A percentile compares a stretch with the other conserved stretches of the same genome.
Conservation (phyloP, 768 basidiomycete species). For the Udeniomyces megalosporus region DNA sequence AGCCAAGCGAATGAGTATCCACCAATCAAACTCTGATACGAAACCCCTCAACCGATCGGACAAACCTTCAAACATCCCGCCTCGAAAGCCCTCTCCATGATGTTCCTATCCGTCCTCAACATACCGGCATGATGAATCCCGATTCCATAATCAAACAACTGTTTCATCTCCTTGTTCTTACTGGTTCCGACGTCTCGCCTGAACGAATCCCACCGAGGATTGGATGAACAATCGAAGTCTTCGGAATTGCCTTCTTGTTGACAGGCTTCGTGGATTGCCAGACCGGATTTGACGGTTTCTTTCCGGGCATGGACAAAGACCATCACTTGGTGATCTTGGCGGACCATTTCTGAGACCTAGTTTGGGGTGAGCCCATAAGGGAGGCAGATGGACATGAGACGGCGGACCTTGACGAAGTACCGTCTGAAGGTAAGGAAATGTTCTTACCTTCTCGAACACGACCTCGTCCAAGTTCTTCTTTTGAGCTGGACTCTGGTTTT, state of each 20-base stretch:
- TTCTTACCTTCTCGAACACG: slow-evolving; percentile 54
- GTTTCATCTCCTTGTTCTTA: slow-evolving; percentile 90
- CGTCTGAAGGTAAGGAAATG: not conserved
- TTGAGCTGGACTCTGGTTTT: slow-evolving; percentile 53
- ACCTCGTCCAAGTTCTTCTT: slow-evolving; percentile 74
- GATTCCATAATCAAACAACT: slow-evolving; percentile 77
- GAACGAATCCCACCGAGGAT: slow-evolving; percentile 61
- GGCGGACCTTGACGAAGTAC: not conserved
- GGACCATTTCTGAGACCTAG: slow-evolving; percentile 34
- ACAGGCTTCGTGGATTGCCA: slow-evolving; percentile 61
- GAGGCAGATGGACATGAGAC: not conserved
- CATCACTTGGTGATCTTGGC: slow-evolving; percentile 95
- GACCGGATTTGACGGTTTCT: slow-evolving; percentile 87
- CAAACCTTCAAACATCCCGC: slow-evolving; percentile 74
- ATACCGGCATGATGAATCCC: slow-evolving; percentile 72
- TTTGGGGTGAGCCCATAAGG: not conserved
- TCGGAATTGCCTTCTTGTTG: slow-evolving; percentile 51
- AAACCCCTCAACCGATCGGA: not conserved
- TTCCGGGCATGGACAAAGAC: slow-evolving; percentile 97
- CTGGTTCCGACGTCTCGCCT: slow-evolving; percentile 62
- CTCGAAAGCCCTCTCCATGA: slow-evolving; percentile 90
- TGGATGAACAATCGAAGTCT: slow-evolving; percentile 64
- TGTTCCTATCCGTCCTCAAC: slow-evolving; percentile 80
- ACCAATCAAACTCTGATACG: not conserved
- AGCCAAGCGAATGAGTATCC: not conserved